Base-by-base conservation (phyloP, 2,329 filamentous ascomycete species). In the Colletotrichum gloeosporioides region DNA sequence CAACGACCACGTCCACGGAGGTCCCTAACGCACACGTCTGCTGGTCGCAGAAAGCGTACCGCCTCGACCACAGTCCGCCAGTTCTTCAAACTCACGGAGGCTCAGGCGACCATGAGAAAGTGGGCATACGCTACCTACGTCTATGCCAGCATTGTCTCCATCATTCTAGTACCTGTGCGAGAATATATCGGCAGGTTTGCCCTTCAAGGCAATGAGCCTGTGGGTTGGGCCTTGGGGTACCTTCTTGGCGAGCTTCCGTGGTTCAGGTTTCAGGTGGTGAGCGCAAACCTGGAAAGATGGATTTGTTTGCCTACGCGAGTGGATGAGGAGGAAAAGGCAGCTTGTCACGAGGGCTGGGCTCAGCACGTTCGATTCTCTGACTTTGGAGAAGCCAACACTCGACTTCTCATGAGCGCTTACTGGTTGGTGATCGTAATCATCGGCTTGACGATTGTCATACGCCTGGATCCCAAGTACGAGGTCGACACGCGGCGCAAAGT, bases 401-500 rank as follows among this genome's bases (percentile, higher is more conserved):
- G 97, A n/a, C 91, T 99, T 2, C 80, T 94, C 6, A 87, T 99
- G 22, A 90, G 91, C 71, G 91, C 85, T 5, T 98, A 98, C 87
- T 99, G 94, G 88, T 78, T 93, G 1, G 79, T 85, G 6, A 92
- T 98, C 71, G 90, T 99, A 18, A 82, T 91, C 18, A 82, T 92
- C 2, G 97, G 96, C 1, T 89, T 99, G 44, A 86, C 92, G 12
- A 88, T 95, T 6, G 95, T 98, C 9, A 91, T 97, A 69, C 91
- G 90, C 57, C 90, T 98, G 49, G 95, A 94, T 55, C 88, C 92
- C 4, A 88, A 95, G 66, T 96, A 95, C 79, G 96, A 98, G 85
- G 96, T 99, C 63, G 97, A 99, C 85, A 99, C 97, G 2, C 92
- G 97, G 66, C 93, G 97, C 67, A 99, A 99, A 85, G 95, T 99